These are phyloP conservation scores for Capsicum rhomboideum DNA, from an alignment of 257 asterid genomes.

Conservation along the genomic window DNA sequence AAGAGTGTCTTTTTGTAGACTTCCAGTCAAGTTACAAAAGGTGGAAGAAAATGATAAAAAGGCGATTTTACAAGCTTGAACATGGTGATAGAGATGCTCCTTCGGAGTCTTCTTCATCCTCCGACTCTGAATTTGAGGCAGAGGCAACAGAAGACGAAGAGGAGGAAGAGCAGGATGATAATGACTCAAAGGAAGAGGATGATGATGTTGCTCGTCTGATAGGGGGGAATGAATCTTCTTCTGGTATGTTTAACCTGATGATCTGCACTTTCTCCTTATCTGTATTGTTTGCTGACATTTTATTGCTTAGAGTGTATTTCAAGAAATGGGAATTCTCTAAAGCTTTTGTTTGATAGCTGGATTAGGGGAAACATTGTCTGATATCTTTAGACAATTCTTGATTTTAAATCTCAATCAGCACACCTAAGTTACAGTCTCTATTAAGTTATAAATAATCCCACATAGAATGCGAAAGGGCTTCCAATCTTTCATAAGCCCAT, in stretches of 20 bases:
- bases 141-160: constrained; percentile 45
- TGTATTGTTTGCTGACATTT: neutral
- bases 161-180: constrained; percentile 20
- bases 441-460: neutral
- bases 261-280: neutral
- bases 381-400: neutral
- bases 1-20: neutral
- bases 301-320: neutral
- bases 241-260: neutral
- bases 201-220: neutral
- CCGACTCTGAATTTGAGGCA: constrained; percentile 56
- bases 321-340: neutral
- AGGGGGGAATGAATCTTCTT: constrained; percentile 1
- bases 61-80: constrained; percentile 70
- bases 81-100: constrained; percentile 71
- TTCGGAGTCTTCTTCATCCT: constrained; percentile 62
- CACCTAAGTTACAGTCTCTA: neutral
- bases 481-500: neutral
- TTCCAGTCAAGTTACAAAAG: constrained; percentile 31
- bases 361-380: neutral
- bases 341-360: neutral
- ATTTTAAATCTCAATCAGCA: neutral
- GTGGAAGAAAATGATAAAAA: constrained; percentile 53
- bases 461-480: neutral
- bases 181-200: constrained; percentile 14